These are phyloP conservation scores for Phellopilus nigrolimitatus DNA, from an alignment of 1,284 basidiomycete genomes.

Conservation along the genomic window DNA sequence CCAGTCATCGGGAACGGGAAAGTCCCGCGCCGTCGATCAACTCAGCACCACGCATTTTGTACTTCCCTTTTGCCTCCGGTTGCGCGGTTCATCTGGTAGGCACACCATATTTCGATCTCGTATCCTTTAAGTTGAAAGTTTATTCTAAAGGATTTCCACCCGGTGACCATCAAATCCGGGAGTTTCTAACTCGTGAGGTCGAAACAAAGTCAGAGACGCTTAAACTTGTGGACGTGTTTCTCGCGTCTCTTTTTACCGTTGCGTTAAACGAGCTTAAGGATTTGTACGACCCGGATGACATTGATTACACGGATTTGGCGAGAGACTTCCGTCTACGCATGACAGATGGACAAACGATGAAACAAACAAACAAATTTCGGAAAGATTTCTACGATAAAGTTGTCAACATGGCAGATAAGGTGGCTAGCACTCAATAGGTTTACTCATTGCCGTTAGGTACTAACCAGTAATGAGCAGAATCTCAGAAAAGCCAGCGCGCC, in stretches of 20 bases:
- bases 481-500: too few species aligned
- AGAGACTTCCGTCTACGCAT: not conserved
- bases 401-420: too few species aligned
- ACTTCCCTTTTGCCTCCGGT: not conserved
- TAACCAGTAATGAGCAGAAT: too few species aligned
- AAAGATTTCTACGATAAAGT: not conserved
- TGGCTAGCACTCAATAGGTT: too few species aligned
- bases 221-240: not conserved
- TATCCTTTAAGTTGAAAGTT: too few species aligned
- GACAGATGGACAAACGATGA: not conserved
- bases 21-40: not conserved
- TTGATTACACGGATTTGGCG: not conserved
- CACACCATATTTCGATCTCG: not conserved
- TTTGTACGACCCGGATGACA: not conserved
- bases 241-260: not conserved
- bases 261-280: not conserved
- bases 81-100: not conserved
- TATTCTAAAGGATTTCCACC: constrained; percentile 1
- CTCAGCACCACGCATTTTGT: not conserved
- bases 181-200: not conserved
- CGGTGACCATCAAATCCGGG: not conserved
- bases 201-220: too few species aligned
- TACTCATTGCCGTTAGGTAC: too few species aligned
- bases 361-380: not conserved
- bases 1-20: constrained; percentile 9